Conservation (phyloP, 2,329 filamentous ascomycete genomes). For the Ophidiomyces ophidiicola region DNA sequence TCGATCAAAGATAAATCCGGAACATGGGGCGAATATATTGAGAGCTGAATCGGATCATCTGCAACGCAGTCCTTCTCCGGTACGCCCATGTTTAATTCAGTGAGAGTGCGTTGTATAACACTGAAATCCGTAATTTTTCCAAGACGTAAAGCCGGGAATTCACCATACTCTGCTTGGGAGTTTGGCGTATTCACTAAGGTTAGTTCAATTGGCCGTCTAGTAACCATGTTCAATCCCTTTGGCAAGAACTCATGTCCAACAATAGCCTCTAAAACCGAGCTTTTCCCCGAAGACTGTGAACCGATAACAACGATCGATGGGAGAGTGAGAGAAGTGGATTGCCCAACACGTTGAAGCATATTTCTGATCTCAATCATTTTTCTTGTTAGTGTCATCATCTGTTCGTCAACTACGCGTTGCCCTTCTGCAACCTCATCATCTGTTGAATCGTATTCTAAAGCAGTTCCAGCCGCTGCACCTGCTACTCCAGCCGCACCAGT, state of each 20-base stretch:
- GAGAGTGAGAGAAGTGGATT: slow-evolving; percentile 74
- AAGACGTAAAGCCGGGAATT: slow-evolving; percentile 84
- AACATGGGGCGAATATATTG: slow-evolving; percentile 89
- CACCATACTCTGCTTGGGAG: slow-evolving; percentile 77
- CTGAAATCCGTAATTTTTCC: slow-evolving; percentile 85
- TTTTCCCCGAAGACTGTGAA: slow-evolving; percentile 96
- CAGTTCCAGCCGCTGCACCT: slow-evolving; percentile 58
- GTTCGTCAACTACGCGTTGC: slow-evolving; percentile 71
- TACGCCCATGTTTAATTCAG: slow-evolving; percentile 87
- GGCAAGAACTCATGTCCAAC: slow-evolving; percentile 96
- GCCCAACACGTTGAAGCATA: slow-evolving; percentile 80
- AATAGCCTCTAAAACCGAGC: slow-evolving; percentile 89
- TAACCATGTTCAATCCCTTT: slow-evolving; percentile 99
- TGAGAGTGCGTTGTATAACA: slow-evolving; percentile 76
- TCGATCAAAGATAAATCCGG: slow-evolving; percentile 94
- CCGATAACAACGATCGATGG: slow-evolving; percentile 99
- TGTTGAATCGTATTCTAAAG: slow-evolving; percentile 62
- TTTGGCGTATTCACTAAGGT: slow-evolving; percentile 92
- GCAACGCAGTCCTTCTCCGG: slow-evolving; percentile 84
- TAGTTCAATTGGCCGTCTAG: slow-evolving; percentile 83
- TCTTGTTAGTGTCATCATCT: slow-evolving; percentile 98
- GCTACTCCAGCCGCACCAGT: slow-evolving; percentile 48
- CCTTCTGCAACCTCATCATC: slow-evolving; percentile 44
- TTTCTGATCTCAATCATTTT: slow-evolving; percentile 99
- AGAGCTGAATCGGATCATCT: slow-evolving; percentile 90